These are phyloP conservation scores for Fusarium circinatum DNA, from an alignment of 2,329 filamentous ascomycete species.

Conservation along the genomic window DNA sequence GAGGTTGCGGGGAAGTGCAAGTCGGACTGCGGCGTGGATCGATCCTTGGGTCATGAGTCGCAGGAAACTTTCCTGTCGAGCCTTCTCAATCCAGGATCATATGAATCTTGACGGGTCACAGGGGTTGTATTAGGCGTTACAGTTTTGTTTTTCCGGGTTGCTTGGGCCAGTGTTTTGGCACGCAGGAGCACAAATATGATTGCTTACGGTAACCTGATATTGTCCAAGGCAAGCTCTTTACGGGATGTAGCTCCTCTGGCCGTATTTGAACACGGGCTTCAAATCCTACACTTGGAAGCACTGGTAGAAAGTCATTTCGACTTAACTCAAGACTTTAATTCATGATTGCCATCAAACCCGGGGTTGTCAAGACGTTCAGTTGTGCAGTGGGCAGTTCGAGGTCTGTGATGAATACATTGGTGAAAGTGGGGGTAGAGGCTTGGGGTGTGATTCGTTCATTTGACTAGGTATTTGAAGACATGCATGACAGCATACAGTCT, in stretches of 20 bases:
- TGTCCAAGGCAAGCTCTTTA: conserved; percentile 6
- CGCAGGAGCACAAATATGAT: conserved; percentile 18
- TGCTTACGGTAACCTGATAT: background rate
- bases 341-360: background rate
- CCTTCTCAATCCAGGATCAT: background rate
- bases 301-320: background rate
- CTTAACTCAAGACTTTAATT: conserved; percentile 7
- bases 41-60: background rate
- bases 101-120: conserved; percentile 25
- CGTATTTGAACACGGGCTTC: conserved; percentile 20
- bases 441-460: conserved; percentile 10
- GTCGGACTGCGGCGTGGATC: background rate
- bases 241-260: conserved; percentile 1
- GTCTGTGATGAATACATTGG: background rate
- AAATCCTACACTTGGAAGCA: background rate
- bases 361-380: background rate
- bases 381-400: background rate
- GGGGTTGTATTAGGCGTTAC: conserved; percentile 38
- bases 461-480: conserved; percentile 1
- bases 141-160: conserved; percentile 35
- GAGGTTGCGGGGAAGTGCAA: background rate
- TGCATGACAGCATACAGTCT: background rate
- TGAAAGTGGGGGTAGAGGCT: background rate
- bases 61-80: background rate
- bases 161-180: conserved; percentile 35